A percentile compares a stretch with the other conserved stretches of the same genome.
Conservation (phyloP, 257 asterid genomes). For the Anisodus acutangulus region DNA sequence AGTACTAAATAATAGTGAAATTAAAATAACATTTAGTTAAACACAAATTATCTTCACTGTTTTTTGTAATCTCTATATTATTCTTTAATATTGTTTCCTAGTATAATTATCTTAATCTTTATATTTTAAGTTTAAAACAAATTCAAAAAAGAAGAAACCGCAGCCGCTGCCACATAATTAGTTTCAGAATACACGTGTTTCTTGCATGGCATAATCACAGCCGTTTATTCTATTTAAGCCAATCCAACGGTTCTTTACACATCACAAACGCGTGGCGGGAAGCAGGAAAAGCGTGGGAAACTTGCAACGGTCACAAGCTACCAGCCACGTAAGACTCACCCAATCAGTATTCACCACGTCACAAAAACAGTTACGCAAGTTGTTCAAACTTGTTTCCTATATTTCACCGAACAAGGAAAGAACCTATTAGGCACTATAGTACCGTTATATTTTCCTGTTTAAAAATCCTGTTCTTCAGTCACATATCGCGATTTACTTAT, state of each 20-base stretch:
- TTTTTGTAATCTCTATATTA: too few species aligned
- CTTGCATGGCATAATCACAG: not conserved
- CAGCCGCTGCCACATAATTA: not conserved
- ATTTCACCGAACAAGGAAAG: not conserved
- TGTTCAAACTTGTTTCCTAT: not conserved
- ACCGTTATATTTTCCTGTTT: too few species aligned
- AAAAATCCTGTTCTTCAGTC: too few species aligned
- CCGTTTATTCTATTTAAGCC: not conserved
- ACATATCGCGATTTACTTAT: too few species aligned
- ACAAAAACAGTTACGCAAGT: not conserved
- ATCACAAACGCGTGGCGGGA: constrained; percentile 37
- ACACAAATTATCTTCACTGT: too few species aligned
- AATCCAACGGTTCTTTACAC: constrained; percentile 23
- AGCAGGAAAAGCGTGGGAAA: constrained; percentile 47
- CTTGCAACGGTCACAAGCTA: constrained; percentile 35
- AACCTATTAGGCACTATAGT: too few species aligned
- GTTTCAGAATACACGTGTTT: not conserved
- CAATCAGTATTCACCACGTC: constrained; percentile 49
- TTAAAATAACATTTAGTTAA: too few species aligned
- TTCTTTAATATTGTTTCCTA: too few species aligned
- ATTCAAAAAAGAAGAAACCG: too few species aligned
- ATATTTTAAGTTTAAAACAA: too few species aligned
- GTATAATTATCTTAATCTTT: too few species aligned
- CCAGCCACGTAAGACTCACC: not conserved
- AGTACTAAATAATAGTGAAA: too few species aligned